Percentiles rank a stretch among this genome's conserved stretches.
Conservation (phyloP, 2,329 filamentous ascomycete species). For the Neofusicoccum cordaticola region DNA sequence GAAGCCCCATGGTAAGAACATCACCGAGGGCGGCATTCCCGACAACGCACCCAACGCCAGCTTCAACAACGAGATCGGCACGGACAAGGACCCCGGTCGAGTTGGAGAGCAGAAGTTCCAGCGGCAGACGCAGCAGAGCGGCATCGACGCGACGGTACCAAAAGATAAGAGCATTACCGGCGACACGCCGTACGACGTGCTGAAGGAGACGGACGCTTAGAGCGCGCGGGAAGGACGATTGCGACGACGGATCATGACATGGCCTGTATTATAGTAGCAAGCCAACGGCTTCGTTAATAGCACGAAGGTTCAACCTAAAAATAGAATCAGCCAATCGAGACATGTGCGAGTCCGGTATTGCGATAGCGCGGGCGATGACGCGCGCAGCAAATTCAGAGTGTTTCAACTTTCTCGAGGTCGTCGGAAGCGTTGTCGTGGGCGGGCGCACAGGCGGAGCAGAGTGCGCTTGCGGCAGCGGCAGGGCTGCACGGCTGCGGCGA, state of each 20-base stretch:
- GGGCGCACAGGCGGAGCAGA: background rate
- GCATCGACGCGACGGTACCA: conserved; percentile 24
- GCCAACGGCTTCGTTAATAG: background rate
- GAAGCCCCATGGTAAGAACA: conserved; percentile 52
- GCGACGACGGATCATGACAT: background rate
- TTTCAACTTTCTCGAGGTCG: background rate
- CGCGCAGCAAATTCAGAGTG: background rate
- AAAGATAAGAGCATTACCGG: conserved; percentile 18
- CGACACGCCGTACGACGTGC: conserved; percentile 15
- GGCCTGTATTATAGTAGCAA: background rate
- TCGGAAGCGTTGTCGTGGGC: background rate
- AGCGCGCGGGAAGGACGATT: background rate
- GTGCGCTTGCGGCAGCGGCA: background rate
- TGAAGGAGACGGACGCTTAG: conserved; percentile 21
- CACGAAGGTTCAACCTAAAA: background rate
- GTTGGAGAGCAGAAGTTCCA: conserved; percentile 42
- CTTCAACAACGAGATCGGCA: conserved; percentile 53
- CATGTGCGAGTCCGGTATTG: background rate
- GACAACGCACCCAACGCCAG: conserved; percentile 47
- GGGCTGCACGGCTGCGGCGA: background rate
- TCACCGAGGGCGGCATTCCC: conserved; percentile 49
- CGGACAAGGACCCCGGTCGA: conserved; percentile 54
- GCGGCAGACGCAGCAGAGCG: conserved; percentile 31
- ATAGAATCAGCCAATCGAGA: background rate
- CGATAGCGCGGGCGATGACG: background rate